Evolutionary conservation across 2,329 filamentous ascomycete species (phyloP).

Genomic region (Fusarium bactridioides): DNA sequence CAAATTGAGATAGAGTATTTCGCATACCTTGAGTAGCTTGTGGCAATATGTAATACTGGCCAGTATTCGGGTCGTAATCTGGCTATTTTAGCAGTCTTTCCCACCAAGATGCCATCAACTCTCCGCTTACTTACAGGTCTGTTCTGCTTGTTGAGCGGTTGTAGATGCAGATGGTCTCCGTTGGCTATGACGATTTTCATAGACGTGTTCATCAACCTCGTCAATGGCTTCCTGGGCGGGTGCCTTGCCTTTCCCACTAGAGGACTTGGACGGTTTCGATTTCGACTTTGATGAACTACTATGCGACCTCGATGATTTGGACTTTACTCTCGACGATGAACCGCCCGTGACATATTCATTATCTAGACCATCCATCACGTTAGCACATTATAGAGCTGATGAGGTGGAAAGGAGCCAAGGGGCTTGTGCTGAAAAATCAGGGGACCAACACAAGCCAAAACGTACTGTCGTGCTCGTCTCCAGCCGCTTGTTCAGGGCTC

Average conservation of each 20-base stretch:
- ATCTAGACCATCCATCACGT: constrained; percentile 13
- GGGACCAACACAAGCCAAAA: not conserved
- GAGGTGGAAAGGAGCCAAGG: not conserved
- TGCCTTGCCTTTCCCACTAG: constrained; percentile 34
- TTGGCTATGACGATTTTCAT: not conserved
- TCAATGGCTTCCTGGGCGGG: constrained; percentile 24
- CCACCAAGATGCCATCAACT: not conserved
- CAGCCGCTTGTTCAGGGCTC: constrained; percentile 19
- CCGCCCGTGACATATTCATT: constrained; percentile 31
- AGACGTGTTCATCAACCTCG: constrained; percentile 22
- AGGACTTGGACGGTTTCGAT: constrained; percentile 32
- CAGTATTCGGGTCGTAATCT: constrained; percentile 22
- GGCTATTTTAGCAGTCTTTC: not conserved
- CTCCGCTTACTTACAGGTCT: constrained; percentile 4
- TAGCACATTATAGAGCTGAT: not conserved
- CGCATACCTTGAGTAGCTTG: constrained; percentile 14
- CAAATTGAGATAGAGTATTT: not conserved
- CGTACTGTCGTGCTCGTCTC: constrained; percentile 36
- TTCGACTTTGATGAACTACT: constrained; percentile 29
- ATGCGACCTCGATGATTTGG: constrained; percentile 22
- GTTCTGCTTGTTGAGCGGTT: not conserved
- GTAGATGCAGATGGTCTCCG: not conserved
- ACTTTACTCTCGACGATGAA: constrained; percentile 20
- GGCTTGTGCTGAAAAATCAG: not conserved
- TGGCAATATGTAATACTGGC: constrained; percentile 3